Conservation (phyloP, 345 rosid species). For the Populus nigra region DNA sequence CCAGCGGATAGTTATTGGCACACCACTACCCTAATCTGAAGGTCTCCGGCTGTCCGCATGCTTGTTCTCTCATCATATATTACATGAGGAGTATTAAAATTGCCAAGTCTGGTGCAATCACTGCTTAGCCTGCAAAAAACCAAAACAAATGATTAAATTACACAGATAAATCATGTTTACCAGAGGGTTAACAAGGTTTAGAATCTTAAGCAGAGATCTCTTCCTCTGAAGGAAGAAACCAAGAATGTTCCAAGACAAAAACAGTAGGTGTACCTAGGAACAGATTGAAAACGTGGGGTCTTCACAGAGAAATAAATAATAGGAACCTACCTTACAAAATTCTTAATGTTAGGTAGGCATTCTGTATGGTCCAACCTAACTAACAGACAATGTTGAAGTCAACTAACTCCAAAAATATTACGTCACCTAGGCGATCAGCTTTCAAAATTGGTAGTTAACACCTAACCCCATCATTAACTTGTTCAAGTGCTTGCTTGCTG, state of each 20-base stretch:
- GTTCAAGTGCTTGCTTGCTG: background rate
- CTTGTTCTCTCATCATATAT: background rate
- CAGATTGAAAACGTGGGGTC: background rate
- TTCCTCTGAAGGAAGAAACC: background rate
- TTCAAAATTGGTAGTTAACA: background rate
- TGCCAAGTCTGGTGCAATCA: background rate
- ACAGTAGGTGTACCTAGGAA: background rate
- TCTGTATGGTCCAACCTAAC: background rate
- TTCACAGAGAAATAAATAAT: background rate
- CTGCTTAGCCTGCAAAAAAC: constrained; percentile 24
- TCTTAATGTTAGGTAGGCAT: constrained; percentile 8
- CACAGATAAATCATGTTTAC: background rate
- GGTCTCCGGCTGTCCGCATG: background rate
- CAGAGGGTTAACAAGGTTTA: background rate
- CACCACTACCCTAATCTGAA: background rate
- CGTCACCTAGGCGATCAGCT: background rate
- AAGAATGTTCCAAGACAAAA: constrained; percentile 9
- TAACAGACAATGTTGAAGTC: background rate
- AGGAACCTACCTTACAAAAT: background rate
- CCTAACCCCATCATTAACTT: background rate
- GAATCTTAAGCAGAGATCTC: background rate
- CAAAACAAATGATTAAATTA: background rate
- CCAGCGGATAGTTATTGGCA: background rate
- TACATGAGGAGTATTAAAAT: background rate
- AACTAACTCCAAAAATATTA: background rate